Evolutionary conservation across 495 filamentous ascomycete genomes (phyloP).

Genomic region (Penicillium angulare): DNA sequence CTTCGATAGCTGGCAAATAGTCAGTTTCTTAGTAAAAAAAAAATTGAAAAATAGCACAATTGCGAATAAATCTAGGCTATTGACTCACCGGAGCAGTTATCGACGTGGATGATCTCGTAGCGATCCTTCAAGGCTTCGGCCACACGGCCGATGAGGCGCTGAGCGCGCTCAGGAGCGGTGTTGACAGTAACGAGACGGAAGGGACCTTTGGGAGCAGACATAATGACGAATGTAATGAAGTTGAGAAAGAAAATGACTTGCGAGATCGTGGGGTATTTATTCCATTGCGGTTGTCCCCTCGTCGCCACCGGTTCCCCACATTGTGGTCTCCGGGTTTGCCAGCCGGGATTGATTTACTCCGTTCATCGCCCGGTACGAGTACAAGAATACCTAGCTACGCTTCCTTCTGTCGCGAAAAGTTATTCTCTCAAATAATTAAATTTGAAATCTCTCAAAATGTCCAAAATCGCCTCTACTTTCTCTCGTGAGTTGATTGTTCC

Average conservation of each 20-base stretch:
- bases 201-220: conserved; percentile 53
- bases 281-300: conserved; percentile 5
- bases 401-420: background rate
- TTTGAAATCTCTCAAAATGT: conserved; percentile 26
- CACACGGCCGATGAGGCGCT: conserved; percentile 57
- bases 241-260: background rate
- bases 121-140: conserved; percentile 57
- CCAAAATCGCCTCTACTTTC: conserved; percentile 43
- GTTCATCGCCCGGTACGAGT: conserved; percentile 13
- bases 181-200: conserved; percentile 67
- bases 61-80: background rate
- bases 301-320: conserved; percentile 21
- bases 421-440: background rate
- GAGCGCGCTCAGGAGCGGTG: conserved; percentile 64
- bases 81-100: conserved; percentile 54
- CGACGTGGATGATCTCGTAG: conserved; percentile 59
- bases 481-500: conserved; percentile 32
- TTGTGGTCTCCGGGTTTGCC: conserved; percentile 19
- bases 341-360: conserved; percentile 18
- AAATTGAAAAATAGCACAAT: background rate
- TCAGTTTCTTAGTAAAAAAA: background rate
- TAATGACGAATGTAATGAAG: conserved; percentile 9
- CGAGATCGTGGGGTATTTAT: conserved; percentile 19
- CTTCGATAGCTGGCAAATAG: conserved; percentile 41
- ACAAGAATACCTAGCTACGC: background rate